Evolutionary conservation across 305 asterid genomes (phyloP), one percentile per base, ranked within the genome.

Genomic region (Solanum hybrid): DNA sequence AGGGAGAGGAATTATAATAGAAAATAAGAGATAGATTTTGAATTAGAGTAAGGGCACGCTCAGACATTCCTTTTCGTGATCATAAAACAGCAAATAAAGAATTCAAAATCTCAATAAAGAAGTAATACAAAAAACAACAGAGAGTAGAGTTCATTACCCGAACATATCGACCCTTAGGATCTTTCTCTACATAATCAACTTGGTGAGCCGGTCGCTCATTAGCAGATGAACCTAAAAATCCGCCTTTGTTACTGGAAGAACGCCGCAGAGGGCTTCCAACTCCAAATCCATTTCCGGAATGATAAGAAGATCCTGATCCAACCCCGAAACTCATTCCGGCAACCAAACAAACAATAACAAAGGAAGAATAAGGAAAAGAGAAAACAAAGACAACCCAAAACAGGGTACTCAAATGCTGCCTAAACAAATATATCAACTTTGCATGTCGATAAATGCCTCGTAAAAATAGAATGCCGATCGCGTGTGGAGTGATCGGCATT

Each of bases 141-240:
- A 13, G 40, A 87, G 16, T 31, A 51, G 3, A 84, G 7, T 69
- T n/a, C 22, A 26, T 60, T 94, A 96, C 98, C 98, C 98, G 92
- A 79, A 93, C 89, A 73, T 96, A 96, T 88, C 98, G 96, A 89
- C 93, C 93, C 22, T 82, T 91, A 32, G 93, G 92, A 81, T 95
- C 96, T 91, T 90, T 93, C 93, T 96, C 98, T 9, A 93, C 94
- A 73, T 91, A 92, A 89, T 93, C 95, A 88, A 42, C 92, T 82
- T 75, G 92, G 26, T 90, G 92, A 32, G 1, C 46, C 6, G 90
- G 92, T 34, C 35, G 88, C 42, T 92, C 91, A 79, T 86, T 90
- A 38, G 34, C n/a, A 76, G 90, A 89, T 92, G 92, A 69, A 66
- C 66, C 46, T 37, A 71, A n/a, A 77, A 51, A 60, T 79, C 90